Base-by-base conservation (phyloP, 2,329 filamentous ascomycete genomes). In the Microcera coccophila region DNA sequence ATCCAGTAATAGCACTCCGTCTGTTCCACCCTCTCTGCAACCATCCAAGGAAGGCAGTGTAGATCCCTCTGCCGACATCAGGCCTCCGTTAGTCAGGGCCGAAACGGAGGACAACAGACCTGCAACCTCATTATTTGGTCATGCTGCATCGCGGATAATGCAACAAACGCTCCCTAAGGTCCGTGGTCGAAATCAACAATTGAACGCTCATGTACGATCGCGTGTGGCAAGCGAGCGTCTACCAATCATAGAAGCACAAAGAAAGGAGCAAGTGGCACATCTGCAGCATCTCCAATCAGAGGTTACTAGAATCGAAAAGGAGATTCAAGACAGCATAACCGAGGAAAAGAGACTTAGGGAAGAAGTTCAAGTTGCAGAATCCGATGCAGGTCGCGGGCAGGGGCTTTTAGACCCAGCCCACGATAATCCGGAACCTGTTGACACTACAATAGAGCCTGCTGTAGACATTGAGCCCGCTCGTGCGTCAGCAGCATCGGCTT, bases 211-310 rank as follows among this genome's bases (percentile, higher is more conserved):
- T 3, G 54, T 59, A 38, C 66, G 58, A 17, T 63, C 63, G 29
- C 59, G 61, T 5, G 59, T 57, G 28, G 62, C 65, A 4, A 67
- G 63, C 36, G 64, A 67, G 33, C 60, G 65, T n/a, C 47, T 69
- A 17, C 60, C 65, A 9, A 46, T 67, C 12, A 42, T 69, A 17
- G 64, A 67, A 52, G 63, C 65, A 17, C 62, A 57, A 31, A 55
- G 65, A 21, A 61, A 52, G 39, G 59, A 65, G 18, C 60, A 78
- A 51, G 66, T 71, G 43, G 63, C 68, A n/a, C 73, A 69, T 45
- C 54, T 80, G 15, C 67, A 68, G 41, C 59, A 66, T 16, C 54
- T 78, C 26, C 65, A 73, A 44, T 68, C 71, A 4, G 69, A 78
- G 54, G 64, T 75, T 17, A 63, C 65, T 16, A 68, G 65, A 15